Base-by-base conservation (phyloP, 164 flowering plant genomes). In the Magnolia changhungtana region DNA sequence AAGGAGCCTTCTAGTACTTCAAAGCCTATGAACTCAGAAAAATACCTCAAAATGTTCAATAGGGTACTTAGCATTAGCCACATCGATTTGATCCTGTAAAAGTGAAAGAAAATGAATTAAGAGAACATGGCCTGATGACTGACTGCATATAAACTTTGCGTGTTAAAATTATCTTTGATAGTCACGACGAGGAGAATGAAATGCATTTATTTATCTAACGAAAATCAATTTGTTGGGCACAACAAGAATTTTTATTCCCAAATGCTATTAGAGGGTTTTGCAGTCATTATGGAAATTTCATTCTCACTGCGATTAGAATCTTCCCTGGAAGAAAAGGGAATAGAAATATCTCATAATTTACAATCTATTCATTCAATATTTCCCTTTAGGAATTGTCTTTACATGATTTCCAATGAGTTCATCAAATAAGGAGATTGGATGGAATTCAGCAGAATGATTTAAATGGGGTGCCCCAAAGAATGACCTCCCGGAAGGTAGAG, bases 21-120 rank as follows among this genome's bases (percentile, higher is more conserved):
- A 75, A 79, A 79, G 69, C 49, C 58, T 14, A 45, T 16, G n/a
- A 67, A 64, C 75, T 58, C 27, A 74, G 64, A 59, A 9, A 63
- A 66, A 52, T 81, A 92, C 99, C 98, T 96, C 92, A 80, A 88
- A 96, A 83, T 90, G 90, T 75, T 91, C 95, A 82, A 89, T 31
- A 19, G 97, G 94, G 80, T 92, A 84, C 83, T 91, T 93, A 77
- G 86, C 85, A 51, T 96, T 97, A 77, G 83, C 84, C 85, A 89
- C 23, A 69, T 92, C 82, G 77, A 96, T 89, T 86, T 93, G 98
- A 89, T 89, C 99, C 99, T 96, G 85, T 79, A 88, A 82, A 59
- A 82, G 9, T 58, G 68, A 23, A 66, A 69, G 37, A 7, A 24
- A 63, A 50, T 70, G 20, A 72, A 51, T 11, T 18, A 20, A 49